A percentile compares a stretch with the other conserved stretches of the same genome.
These are phyloP conservation scores for Alternaria sp. DNA, from an alignment of 2,329 filamentous ascomycete species.

Conservation along the genomic window DNA sequence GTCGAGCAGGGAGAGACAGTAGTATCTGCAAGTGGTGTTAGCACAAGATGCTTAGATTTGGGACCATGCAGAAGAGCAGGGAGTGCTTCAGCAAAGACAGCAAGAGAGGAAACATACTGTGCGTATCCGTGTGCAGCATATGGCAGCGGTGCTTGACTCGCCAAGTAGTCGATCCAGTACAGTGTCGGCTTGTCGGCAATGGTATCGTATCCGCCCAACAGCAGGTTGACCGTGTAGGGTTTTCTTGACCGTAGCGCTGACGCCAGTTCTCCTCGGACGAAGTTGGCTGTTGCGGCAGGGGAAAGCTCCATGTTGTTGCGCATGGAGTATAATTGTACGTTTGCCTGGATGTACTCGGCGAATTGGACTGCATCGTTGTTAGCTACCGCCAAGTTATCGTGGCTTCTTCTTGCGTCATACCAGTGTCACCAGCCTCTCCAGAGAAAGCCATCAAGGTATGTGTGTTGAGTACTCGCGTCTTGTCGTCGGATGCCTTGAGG, in stretches of 20 bases:
- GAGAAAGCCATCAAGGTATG: conserved; percentile 95
- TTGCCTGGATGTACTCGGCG: conserved; percentile 98
- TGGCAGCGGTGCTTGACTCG: conserved; percentile 83
- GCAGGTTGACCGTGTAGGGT: conserved; percentile 95
- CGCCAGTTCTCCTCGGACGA: conserved; percentile 92
- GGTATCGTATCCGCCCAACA: conserved; percentile 91
- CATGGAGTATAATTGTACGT: conserved; percentile 98
- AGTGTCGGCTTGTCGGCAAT: conserved; percentile 90
- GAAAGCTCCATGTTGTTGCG: conserved; percentile 93
- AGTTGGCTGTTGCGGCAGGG: conserved; percentile 87
- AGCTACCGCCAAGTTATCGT: conserved; percentile 4
- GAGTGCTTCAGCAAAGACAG: not conserved
- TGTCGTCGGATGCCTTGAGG: conserved; percentile 94
- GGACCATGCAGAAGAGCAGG: not conserved
- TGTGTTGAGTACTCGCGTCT: conserved; percentile 91
- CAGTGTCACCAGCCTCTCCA: conserved; percentile 94
- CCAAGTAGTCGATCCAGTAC: conserved; percentile 98
- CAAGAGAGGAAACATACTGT: conserved; percentile 68
- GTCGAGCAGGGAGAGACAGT: conserved; percentile 96
- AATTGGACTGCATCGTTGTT: conserved; percentile 78
- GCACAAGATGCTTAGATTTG: not conserved
- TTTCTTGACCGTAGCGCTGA: conserved; percentile 88
- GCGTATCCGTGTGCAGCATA: conserved; percentile 99
- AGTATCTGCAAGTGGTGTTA: conserved; percentile 70
- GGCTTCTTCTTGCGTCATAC: conserved; percentile 59